Percentiles rank a stretch among this genome's conserved stretches.
Evolutionary conservation across 805 yeast species (phyloP).

Genomic region (Cyberlindnera xishuangbannaensis): DNA sequence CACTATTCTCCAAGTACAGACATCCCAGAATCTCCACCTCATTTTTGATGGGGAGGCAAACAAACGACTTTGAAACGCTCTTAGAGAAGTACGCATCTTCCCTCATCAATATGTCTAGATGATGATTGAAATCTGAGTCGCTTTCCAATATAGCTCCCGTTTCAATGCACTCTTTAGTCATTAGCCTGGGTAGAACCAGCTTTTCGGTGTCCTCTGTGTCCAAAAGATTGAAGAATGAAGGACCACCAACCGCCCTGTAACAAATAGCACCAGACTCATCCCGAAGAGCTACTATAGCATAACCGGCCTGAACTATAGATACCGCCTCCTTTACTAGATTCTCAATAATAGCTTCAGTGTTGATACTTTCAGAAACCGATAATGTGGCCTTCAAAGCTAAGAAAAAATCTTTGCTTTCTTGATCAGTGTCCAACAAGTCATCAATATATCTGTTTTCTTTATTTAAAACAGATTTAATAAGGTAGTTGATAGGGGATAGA

Average conservation of each 20-base stretch:
- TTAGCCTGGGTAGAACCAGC: constrained; percentile 30
- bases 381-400: constrained; percentile 41
- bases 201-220: constrained; percentile 15
- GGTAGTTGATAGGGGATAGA: constrained; percentile 24
- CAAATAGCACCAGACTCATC: constrained; percentile 26
- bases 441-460: constrained; percentile 10
- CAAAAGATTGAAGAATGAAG: constrained; percentile 31
- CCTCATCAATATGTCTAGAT: constrained; percentile 30
- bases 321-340: constrained; percentile 36
- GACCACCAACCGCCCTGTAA: constrained; percentile 28
- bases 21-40: constrained; percentile 39
- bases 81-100: constrained; percentile 36
- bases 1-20: constrained; percentile 36
- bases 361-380: constrained; percentile 42
- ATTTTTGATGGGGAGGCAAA: constrained; percentile 42
- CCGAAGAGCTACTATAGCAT: constrained; percentile 27
- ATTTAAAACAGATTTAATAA: constrained; percentile 25
- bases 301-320: constrained; percentile 32
- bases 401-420: constrained; percentile 20
- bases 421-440: constrained; percentile 4
- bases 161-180: constrained; percentile 34
- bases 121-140: constrained; percentile 28
- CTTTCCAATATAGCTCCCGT: constrained; percentile 33
- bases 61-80: constrained; percentile 29
- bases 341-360: constrained; percentile 31